phyloP scores from a whole-genome alignment of 352 stramenopile genomes.

The Phytophthora boehmeriae region DNA sequence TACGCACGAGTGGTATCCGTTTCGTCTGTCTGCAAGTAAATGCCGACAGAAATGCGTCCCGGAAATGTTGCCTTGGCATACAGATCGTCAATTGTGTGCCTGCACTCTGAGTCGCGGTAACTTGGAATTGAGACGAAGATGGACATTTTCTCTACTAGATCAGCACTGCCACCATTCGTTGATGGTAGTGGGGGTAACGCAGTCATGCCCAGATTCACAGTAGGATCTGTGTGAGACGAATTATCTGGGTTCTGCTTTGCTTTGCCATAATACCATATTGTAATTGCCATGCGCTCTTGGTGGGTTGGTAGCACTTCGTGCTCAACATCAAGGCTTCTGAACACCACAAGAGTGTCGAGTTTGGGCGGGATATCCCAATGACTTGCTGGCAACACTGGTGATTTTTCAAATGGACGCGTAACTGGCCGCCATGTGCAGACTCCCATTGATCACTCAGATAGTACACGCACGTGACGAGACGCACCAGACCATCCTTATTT shows the following conservation, averaged over 20 bases:
- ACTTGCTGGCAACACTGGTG: conserved; percentile 10
- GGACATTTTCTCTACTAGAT: conserved; percentile 19
- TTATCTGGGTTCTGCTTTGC: background rate
- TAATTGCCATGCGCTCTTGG: conserved; percentile 90
- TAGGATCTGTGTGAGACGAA: background rate
- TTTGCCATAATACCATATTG: conserved; percentile 94
- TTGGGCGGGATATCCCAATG: conserved; percentile 81
- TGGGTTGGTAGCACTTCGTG: conserved; percentile 90
- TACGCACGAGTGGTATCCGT: conserved; percentile 47
- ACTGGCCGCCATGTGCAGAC: conserved; percentile 55
- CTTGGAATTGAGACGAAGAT: conserved; percentile 96
- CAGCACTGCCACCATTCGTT: background rate
- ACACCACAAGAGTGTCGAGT: conserved; percentile 91
- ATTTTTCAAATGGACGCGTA: conserved; percentile 66
- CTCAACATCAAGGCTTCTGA: conserved; percentile 90
- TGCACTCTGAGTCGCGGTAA: conserved; percentile 92
- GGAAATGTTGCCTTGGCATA: conserved; percentile 64
- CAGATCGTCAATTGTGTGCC: conserved; percentile 83
- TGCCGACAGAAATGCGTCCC: conserved; percentile 78
- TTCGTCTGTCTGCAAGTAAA: conserved; percentile 88
- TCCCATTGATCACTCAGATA: conserved; percentile 87
- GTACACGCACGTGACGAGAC: conserved; percentile 84
- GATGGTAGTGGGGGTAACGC: conserved; percentile 12
- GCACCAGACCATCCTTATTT: conserved; percentile 36
- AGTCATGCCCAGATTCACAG: background rate